A percentile compares a stretch with the other conserved stretches of the same genome.
phyloP scores from a whole-genome alignment of 2,329 filamentous ascomycete species.

The Epichloe uncinata region DNA sequence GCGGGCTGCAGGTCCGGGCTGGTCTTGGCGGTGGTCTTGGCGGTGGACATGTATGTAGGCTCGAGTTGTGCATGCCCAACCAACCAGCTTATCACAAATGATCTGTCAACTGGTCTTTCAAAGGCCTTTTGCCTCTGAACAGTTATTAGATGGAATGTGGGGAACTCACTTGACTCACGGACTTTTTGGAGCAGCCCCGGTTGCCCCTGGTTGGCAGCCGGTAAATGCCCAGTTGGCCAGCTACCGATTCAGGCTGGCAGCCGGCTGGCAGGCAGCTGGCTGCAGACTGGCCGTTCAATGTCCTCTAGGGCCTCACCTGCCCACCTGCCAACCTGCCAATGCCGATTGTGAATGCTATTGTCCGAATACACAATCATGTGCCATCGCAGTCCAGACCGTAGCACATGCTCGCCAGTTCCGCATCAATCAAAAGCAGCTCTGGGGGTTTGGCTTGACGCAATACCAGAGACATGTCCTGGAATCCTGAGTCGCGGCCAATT shows the following conservation, averaged over 20 bases:
- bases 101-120: too few relatives aligned
- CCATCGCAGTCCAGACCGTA: neutral
- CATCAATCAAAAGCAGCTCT: too few relatives aligned
- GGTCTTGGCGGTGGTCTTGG: neutral
- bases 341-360: neutral
- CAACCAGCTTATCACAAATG: neutral
- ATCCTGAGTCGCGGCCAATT: neutral
- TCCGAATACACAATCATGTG: neutral
- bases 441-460: too few relatives aligned
- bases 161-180: neutral
- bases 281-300: too few relatives aligned
- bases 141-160: conserved; percentile 2
- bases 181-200: neutral
- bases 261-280: too few relatives aligned
- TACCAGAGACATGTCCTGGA: neutral
- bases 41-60: too few relatives aligned
- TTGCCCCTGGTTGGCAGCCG: neutral
- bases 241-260: too few relatives aligned
- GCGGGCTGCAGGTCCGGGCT: neutral
- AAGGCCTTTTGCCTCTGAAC: neutral
- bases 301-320: too few relatives aligned
- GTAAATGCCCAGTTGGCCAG: neutral
- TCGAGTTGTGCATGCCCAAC: neutral
- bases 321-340: too few relatives aligned
- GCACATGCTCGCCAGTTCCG: neutral